Percentiles rank a stretch among this genome's conserved stretches.
phyloP scores from a whole-genome alignment of 192 early-diverging fungal species.

The Coemansia sp. region DNA sequence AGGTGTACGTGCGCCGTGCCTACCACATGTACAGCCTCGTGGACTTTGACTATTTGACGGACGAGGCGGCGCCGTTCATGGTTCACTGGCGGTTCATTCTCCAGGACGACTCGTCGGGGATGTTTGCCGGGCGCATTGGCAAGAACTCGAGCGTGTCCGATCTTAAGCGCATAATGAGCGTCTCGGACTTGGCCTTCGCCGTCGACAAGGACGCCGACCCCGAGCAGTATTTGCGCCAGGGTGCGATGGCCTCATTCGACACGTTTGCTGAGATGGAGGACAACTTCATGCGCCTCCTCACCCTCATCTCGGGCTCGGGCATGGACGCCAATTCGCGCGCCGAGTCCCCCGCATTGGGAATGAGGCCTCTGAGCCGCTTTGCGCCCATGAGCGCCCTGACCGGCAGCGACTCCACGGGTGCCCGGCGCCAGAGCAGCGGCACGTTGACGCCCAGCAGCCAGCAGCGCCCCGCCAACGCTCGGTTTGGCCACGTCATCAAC shows the following conservation, averaged over 20 bases:
- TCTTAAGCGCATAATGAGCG: constrained; percentile 70
- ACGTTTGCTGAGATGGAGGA: constrained; percentile 70
- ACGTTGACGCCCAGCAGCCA: constrained; percentile 13
- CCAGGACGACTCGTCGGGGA: constrained; percentile 59
- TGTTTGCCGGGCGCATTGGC: constrained; percentile 33
- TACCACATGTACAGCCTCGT: constrained; percentile 97
- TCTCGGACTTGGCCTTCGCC: constrained; percentile 80
- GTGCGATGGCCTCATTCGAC: constrained; percentile 78
- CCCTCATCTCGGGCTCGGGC: constrained; percentile 58
- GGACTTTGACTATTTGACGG: constrained; percentile 74
- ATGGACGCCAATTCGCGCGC: constrained; percentile 43
- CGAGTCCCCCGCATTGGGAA: constrained; percentile 45
- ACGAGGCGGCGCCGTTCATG: constrained; percentile 60
- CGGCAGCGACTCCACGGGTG: constrained; percentile 4
- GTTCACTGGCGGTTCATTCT: constrained; percentile 79
- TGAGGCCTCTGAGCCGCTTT: constrained; percentile 25
- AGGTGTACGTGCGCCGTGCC: constrained; percentile 95
- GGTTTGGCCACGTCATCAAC: constrained; percentile 81
- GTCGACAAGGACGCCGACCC: constrained; percentile 65
- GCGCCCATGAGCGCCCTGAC: constrained; percentile 51
- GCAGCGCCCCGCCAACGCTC: constrained; percentile 12
- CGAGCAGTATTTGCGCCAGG: constrained; percentile 76
- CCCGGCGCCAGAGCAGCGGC: constrained; percentile 20
- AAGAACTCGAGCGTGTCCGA: constrained; percentile 39
- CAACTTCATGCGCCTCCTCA: constrained; percentile 60